Evolutionary conservation across 2,329 filamentous ascomycete species (phyloP), one percentile per base, ranked within the genome.

Genomic region (Diaporthe amygdali): DNA sequence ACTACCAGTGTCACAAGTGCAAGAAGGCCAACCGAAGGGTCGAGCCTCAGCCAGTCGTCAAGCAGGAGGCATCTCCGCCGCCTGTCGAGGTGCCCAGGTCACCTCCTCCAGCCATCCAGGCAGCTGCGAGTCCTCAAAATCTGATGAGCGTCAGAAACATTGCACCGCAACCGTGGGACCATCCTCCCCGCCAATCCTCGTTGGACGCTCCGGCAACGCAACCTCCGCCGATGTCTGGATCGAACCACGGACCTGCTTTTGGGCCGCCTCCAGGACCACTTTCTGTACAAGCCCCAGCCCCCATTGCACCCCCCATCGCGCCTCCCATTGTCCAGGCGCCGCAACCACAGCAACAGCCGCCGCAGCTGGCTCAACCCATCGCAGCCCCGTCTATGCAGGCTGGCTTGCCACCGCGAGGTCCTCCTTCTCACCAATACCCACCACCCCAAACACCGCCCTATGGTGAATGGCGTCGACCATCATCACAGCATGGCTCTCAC

Each of bases 1-100:
- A 86, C 73, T 92, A 90, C 74, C 92, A 94, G 80, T 95, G 93
- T 76, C 93, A 95, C 81, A 93, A 94, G 79, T 95, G 93, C 78
- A 87, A 85, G 74, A 91, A 89, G 77, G 79, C 81, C 37, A 87
- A 87, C 70, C 85, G 84, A 32, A 83, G 66, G 14, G 52, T 68
- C 46, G 66, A 85, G 67, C 83, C 86, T 4, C 74, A 77, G 81
- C 70, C 76, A 72, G 37, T 75, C 75, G 9, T 73, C 77, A 22
- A 76, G 52, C 56, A 76, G 41, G 75, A 78, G 72, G 76, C 80
- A 27, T 73, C 75, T 2, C 77, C 80, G 22, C 73, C 77, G 39
- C 75, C 77, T 14, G 41, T 61, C 27, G 77, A 79, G 66, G 74
- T 74, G 39, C 66, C 75, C 63, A 74, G 74, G 49, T 75, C 78